These are phyloP conservation scores for Chlorella sp. DNA, from an alignment of 139 green algal species.

Conservation along the genomic window DNA sequence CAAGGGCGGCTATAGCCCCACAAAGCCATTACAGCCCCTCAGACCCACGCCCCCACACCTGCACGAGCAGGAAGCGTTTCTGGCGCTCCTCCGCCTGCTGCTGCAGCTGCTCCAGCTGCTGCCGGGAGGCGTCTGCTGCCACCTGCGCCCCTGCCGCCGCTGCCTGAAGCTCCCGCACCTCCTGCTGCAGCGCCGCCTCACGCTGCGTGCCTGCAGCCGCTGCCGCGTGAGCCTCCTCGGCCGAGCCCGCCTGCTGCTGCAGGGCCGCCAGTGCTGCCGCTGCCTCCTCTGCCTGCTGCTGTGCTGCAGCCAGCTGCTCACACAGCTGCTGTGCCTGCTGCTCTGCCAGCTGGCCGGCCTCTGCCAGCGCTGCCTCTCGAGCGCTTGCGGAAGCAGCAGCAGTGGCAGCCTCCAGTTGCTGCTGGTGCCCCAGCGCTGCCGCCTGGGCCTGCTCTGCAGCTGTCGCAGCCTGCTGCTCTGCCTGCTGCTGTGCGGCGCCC, in stretches of 20 bases:
- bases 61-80: slow-evolving; percentile 44
- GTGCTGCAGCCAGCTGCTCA: not conserved
- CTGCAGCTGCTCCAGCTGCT: slow-evolving; percentile 7
- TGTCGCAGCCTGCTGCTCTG: not conserved
- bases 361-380: not conserved
- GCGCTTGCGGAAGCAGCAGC: slow-evolving; percentile 12
- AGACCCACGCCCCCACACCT: too few relatives aligned
- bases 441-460: not conserved
- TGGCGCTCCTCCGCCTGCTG: slow-evolving; percentile 44
- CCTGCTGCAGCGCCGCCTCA: slow-evolving; percentile 3
- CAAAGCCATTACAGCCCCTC: not conserved
- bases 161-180: not conserved
- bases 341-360: slow-evolving; percentile 6
- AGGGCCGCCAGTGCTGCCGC: slow-evolving; percentile 7
- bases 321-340: not conserved
- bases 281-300: not conserved
- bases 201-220: not conserved
- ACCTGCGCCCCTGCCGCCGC: not conserved
- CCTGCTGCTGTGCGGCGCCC: not conserved
- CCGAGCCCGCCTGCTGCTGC: not conserved
- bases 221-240: not conserved
- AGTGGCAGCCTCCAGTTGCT: not conserved
- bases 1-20: not conserved
- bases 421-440: not conserved
- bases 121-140: not conserved